Evolutionary conservation across 1,284 basidiomycete genomes (phyloP).

Genomic region (Rhizoctonia solani): DNA sequence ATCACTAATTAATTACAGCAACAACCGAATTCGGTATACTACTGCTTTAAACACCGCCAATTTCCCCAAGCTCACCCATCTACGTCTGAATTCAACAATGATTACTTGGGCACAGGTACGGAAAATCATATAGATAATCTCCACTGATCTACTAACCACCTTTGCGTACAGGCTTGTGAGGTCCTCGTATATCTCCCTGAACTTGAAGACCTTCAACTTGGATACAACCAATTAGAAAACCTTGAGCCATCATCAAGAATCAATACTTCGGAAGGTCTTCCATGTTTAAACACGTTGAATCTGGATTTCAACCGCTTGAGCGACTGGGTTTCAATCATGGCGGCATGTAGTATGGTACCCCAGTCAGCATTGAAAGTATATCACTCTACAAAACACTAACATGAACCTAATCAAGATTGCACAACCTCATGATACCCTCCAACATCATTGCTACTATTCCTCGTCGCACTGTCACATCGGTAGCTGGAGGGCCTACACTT

Average conservation of each 20-base stretch:
- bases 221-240: constrained; percentile 66
- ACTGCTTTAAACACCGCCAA: not conserved
- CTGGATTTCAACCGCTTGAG: constrained; percentile 71
- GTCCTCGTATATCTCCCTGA: constrained; percentile 61
- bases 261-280: constrained; percentile 33
- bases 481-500: constrained; percentile 41
- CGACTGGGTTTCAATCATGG: constrained; percentile 61
- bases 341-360: constrained; percentile 54
- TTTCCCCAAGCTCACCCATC: constrained; percentile 50
- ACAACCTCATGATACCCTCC: constrained; percentile 69
- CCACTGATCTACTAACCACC: not conserved
- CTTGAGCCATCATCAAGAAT: constrained; percentile 44
- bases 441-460: constrained; percentile 63
- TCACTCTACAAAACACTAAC: constrained; percentile 15
- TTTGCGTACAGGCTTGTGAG: constrained; percentile 44
- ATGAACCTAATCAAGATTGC: constrained; percentile 50
- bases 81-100: constrained; percentile 77
- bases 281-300: constrained; percentile 63
- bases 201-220: constrained; percentile 71
- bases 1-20: constrained; percentile 50
- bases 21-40: constrained; percentile 55
- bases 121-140: not conserved
- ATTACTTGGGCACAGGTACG: constrained; percentile 72
- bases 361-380: constrained; percentile 50
- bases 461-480: constrained; percentile 44